A percentile compares a stretch with the other conserved stretches of the same genome.
phyloP scores from a whole-genome alignment of 1,284 basidiomycete genomes.

The Cerrena zonata region DNA sequence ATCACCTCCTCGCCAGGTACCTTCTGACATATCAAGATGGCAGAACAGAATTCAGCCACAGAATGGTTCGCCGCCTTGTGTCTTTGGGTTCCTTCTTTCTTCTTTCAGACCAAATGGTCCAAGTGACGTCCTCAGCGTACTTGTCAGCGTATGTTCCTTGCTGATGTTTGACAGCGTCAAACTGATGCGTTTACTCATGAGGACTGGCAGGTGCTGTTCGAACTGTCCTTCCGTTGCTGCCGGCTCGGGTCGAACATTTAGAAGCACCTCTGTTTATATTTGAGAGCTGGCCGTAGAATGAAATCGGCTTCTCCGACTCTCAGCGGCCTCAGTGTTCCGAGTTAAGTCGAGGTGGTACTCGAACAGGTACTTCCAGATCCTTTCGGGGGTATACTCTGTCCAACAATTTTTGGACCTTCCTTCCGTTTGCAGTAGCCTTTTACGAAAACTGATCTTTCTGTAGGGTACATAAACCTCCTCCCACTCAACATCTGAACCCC shows the following conservation, averaged over 20 bases:
- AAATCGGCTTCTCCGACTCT: too few species aligned
- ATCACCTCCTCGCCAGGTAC: too few species aligned
- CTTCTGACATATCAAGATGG: too few species aligned
- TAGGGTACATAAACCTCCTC: constrained; percentile 9
- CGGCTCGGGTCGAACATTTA: not conserved
- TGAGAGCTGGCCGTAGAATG: too few species aligned
- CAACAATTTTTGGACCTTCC: not conserved
- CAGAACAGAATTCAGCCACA: too few species aligned
- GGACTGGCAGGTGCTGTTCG: not conserved
- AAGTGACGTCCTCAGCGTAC: too few species aligned
- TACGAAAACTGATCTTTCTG: not conserved
- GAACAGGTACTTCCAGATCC: not conserved
- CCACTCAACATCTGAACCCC: not conserved
- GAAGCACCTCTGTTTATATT: too few species aligned
- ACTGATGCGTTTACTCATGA: not conserved
- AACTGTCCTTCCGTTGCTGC: not conserved
- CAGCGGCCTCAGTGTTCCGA: too few species aligned
- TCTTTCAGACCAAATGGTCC: too few species aligned
- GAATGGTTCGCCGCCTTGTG: too few species aligned
- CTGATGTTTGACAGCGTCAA: not conserved
- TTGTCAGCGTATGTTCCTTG: too few species aligned
- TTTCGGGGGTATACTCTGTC: not conserved
- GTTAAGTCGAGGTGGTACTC: not conserved
- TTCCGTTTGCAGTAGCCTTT: not conserved
- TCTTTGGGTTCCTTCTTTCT: too few species aligned